These are phyloP conservation scores for Liquidambar formosana DNA, from an alignment of 164 flowering plant species.

Conservation along the genomic window DNA sequence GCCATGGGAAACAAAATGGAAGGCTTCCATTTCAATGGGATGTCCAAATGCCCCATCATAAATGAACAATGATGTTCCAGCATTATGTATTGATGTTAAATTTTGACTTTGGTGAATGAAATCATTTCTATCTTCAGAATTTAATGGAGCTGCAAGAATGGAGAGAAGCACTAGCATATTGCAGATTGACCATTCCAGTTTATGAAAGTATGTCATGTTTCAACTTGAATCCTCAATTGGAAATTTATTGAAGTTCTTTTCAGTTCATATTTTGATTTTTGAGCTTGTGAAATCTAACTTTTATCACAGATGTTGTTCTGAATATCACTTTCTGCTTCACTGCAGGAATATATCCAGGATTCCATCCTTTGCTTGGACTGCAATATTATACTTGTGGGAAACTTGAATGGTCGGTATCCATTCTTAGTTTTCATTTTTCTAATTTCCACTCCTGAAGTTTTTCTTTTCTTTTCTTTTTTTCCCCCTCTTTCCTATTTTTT, in stretches of 20 bases:
- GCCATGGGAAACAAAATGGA: neutral
- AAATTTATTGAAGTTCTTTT: neutral
- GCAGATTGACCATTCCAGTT: constrained; percentile 70
- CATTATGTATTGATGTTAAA: neutral
- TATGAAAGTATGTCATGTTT: constrained; percentile 65
- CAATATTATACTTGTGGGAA: constrained; percentile 91
- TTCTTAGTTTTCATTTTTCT: neutral
- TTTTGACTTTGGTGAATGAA: neutral
- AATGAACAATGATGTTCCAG: neutral
- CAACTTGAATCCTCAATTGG: neutral
- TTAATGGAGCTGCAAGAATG: constrained; percentile 79
- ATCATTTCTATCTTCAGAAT: constrained; percentile 39
- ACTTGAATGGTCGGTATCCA: constrained; percentile 75
- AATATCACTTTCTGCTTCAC: neutral
- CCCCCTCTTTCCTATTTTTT: neutral
- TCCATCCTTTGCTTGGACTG: constrained; percentile 85
- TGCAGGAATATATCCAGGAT: constrained; percentile 73
- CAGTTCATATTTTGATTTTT: neutral
- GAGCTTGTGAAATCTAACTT: neutral
- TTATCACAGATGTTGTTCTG: constrained; percentile 4
- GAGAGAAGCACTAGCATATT: constrained; percentile 69
- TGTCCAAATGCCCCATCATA: neutral
- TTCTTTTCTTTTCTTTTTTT: neutral
- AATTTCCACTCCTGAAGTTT: neutral
- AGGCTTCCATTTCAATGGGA: neutral